Conservation (phyloP, 2,329 filamentous ascomycete genomes). For the Aurifilum marmelostoma region DNA sequence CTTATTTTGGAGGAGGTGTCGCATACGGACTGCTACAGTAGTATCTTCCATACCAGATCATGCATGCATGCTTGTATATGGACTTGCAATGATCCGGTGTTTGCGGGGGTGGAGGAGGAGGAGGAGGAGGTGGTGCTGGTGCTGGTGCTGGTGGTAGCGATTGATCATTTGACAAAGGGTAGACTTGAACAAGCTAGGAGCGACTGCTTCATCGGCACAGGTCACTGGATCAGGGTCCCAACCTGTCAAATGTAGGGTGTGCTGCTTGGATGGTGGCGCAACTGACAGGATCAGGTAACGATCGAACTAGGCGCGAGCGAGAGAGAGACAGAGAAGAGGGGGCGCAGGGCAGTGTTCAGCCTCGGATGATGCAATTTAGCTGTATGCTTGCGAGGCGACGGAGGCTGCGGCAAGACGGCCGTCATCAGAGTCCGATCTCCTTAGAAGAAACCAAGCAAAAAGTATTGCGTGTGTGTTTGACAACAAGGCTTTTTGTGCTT, state of each 20-base stretch:
- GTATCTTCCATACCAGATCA: not conserved
- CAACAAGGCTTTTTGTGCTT: not conserved
- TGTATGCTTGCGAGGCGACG: constrained; percentile 20
- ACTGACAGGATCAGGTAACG: not conserved
- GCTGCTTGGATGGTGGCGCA: not conserved
- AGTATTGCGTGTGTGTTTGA: not conserved
- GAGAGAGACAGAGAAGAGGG: too few species aligned
- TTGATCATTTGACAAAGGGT: too few species aligned
- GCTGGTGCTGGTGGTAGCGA: too few species aligned
- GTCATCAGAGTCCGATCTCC: constrained; percentile 4
- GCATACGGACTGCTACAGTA: not conserved
- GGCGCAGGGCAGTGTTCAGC: constrained; percentile 2
- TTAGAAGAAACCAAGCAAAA: not conserved
- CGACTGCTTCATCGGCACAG: not conserved
- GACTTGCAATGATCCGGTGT: not conserved
- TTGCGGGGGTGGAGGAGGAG: not conserved
- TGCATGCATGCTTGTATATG: not conserved
- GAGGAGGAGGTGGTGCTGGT: too few species aligned
- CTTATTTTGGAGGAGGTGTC: not conserved
- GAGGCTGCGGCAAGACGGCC: constrained; percentile 13
- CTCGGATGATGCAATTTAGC: constrained; percentile 26
- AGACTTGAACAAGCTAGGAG: not conserved
- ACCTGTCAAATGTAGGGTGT: not conserved
- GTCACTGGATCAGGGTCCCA: not conserved
- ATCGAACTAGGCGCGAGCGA: not conserved